A percentile compares a stretch with the other conserved stretches of the same genome.
Conservation (phyloP, 1,284 basidiomycete species). For the Ceratobasidium sp. region DNA sequence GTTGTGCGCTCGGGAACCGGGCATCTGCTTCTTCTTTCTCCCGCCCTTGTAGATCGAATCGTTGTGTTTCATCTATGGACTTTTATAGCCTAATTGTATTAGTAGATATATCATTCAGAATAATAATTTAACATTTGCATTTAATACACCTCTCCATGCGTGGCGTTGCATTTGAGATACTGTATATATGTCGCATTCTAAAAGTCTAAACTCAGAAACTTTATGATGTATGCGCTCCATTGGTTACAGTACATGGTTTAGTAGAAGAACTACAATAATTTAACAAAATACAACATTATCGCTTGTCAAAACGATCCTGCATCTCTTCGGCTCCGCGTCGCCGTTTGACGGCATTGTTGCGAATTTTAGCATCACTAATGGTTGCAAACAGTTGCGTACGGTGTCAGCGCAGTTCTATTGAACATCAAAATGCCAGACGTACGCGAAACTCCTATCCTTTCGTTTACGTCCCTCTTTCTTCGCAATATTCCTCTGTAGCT, state of each 20-base stretch:
- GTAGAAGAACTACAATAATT: neutral
- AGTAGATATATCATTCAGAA: neutral
- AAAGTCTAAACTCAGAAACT: too few relatives aligned
- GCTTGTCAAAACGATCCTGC: neutral
- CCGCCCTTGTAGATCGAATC: too few relatives aligned
- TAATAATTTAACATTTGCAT: neutral
- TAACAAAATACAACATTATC: neutral
- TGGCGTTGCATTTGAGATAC: too few relatives aligned
- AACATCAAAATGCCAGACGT: conserved; percentile 46
- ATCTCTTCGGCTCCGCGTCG: neutral
- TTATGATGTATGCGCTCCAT: too few relatives aligned
- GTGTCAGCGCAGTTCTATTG: neutral
- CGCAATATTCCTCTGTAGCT: conserved; percentile 68
- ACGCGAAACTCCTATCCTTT: conserved; percentile 61
- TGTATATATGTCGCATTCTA: too few relatives aligned
- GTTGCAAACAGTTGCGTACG: neutral
- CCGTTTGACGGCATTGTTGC: conserved; percentile 26
- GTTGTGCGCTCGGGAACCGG: too few relatives aligned
- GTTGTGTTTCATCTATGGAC: too few relatives aligned
- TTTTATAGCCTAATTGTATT: neutral
- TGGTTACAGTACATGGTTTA: neutral
- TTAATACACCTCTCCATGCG: too few relatives aligned
- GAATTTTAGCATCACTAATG: conserved; percentile 31
- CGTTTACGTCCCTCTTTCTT: conserved; percentile 88
- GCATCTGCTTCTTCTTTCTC: too few relatives aligned